Evolutionary conservation across 2,329 filamentous ascomycete genomes (phyloP).

Genomic region (Penicillium thymicola): DNA sequence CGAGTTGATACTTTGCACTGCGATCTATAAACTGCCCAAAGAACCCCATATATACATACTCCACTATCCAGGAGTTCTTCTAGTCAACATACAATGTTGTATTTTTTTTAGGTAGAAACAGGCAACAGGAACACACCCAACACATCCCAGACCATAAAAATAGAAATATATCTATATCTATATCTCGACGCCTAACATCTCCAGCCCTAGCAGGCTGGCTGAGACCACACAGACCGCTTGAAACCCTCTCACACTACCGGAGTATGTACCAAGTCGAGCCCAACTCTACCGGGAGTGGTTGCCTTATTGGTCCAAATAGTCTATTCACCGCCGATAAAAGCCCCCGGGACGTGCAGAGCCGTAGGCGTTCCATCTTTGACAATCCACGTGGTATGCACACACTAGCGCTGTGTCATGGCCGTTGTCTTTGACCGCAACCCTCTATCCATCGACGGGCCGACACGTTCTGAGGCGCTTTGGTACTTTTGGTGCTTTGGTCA

Average conservation of each 20-base stretch:
- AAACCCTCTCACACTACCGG: not conserved
- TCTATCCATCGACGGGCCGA: constrained; percentile 2
- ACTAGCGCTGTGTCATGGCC: constrained; percentile 5
- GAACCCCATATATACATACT: not conserved
- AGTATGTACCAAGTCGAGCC: not conserved
- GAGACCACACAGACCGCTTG: not conserved
- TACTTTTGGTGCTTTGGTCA: not conserved
- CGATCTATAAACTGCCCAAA: constrained; percentile 1
- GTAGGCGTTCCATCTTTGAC: constrained; percentile 4
- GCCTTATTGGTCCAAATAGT: not conserved
- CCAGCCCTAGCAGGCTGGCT: not conserved
- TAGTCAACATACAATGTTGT: too few species aligned
- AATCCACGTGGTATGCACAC: constrained; percentile 19
- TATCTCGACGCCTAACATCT: not conserved
- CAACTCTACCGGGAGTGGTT: not conserved
- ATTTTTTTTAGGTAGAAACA: not conserved
- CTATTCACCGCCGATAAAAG: constrained; percentile 15
- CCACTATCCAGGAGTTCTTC: not conserved
- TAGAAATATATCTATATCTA: too few species aligned
- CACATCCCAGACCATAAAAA: not conserved
- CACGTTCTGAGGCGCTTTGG: not conserved
- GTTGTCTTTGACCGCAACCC: constrained; percentile 12
- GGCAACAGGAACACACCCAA: not conserved
- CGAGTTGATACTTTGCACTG: constrained; percentile 5
- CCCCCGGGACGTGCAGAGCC: constrained; percentile 1